Conservation (phyloP, 805 yeast genomes). For the Candida loeiensis region DNA sequence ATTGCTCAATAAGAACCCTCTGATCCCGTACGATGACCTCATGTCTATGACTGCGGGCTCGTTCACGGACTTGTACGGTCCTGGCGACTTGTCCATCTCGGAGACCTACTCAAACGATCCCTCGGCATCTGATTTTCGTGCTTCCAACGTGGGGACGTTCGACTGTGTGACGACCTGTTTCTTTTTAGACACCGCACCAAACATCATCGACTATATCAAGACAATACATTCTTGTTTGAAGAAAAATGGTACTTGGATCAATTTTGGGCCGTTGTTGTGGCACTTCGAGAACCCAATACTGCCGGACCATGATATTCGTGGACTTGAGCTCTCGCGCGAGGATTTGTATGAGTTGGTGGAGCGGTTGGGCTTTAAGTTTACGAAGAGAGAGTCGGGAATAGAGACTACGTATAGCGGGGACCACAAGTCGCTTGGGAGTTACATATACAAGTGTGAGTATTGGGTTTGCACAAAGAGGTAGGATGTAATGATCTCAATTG, state of each 20-base stretch:
- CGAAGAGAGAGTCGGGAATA: conserved; percentile 41
- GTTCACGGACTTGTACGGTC: conserved; percentile 65
- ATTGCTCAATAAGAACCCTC: conserved; percentile 31
- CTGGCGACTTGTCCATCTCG: conserved; percentile 32
- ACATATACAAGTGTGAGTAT: conserved; percentile 59
- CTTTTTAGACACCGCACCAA: conserved; percentile 62
- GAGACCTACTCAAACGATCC: conserved; percentile 37
- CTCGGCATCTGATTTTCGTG: conserved; percentile 41
- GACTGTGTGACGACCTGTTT: conserved; percentile 53
- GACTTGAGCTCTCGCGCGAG: conserved; percentile 57
- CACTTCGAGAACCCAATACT: conserved; percentile 48
- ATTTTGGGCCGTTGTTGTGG: conserved; percentile 70
- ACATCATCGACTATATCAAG: conserved; percentile 54
- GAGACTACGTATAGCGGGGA: conserved; percentile 55
- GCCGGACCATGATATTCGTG: conserved; percentile 26
- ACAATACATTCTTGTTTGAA: conserved; percentile 46
- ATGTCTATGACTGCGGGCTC: conserved; percentile 77
- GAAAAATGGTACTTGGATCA: conserved; percentile 53
- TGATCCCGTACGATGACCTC: conserved; percentile 43
- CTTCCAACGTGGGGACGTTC: conserved; percentile 33
- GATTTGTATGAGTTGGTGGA: conserved; percentile 49
- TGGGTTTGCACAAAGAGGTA: conserved; percentile 54
- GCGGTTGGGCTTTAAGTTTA: conserved; percentile 49
- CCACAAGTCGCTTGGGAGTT: conserved; percentile 47
- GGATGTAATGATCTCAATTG: too few species aligned